Percentiles rank a stretch among this genome's conserved stretches.
These are phyloP conservation scores for Tolypocladium sp. DNA, from an alignment of 2,329 filamentous ascomycete species.

Conservation along the genomic window DNA sequence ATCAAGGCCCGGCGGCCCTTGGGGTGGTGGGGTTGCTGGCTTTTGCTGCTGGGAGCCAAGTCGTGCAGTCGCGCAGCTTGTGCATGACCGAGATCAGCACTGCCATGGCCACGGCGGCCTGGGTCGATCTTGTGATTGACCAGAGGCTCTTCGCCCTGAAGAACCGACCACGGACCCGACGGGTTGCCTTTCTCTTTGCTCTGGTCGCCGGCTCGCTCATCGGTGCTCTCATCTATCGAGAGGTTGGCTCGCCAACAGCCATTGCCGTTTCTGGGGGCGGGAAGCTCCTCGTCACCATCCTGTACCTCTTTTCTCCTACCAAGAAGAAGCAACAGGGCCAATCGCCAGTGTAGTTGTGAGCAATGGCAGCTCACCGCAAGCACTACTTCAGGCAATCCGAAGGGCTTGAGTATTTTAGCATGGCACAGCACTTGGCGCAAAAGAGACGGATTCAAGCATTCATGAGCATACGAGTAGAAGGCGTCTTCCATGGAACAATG, in stretches of 20 bases:
- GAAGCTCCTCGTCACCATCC: conserved; percentile 12
- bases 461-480: background rate
- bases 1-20: conserved; percentile 28
- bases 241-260: conserved; percentile 12
- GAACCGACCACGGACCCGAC: conserved; percentile 41
- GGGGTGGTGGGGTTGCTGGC: conserved; percentile 41
- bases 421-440: background rate
- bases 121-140: conserved; percentile 51
- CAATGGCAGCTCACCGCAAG: background rate
- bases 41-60: conserved; percentile 47
- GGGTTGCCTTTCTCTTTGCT: conserved; percentile 37
- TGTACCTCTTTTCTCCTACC: conserved; percentile 10
- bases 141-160: conserved; percentile 31
- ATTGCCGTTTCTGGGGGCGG: conserved; percentile 14
- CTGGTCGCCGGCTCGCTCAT: conserved; percentile 39
- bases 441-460: no score
- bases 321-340: conserved; percentile 5
- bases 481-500: background rate
- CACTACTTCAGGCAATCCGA: background rate
- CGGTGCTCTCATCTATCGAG: conserved; percentile 37
- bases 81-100: conserved; percentile 53
- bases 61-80: conserved; percentile 45
- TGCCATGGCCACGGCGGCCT: conserved; percentile 56
- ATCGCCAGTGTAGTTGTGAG: background rate
- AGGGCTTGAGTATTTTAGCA: background rate